Evolutionary conservation across 169 alveolate species (phyloP).

Genomic region (Babesia ovata): DNA sequence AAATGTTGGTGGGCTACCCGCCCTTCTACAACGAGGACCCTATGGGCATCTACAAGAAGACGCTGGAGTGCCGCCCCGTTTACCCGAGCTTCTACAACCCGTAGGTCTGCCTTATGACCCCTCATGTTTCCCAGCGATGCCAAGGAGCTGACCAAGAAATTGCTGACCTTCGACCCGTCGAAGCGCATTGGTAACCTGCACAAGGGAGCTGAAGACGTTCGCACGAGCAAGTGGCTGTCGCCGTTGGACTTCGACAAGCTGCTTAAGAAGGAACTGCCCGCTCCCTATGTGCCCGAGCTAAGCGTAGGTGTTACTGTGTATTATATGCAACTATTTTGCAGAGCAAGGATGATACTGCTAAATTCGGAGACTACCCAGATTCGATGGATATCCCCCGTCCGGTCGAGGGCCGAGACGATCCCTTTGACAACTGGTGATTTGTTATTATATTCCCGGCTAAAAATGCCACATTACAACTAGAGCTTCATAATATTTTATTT

Average conservation of each 20-base stretch:
- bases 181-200: conserved; percentile 94
- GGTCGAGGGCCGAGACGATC: conserved; percentile 67
- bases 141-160: conserved; percentile 88
- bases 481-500: too few species aligned
- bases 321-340: not conserved
- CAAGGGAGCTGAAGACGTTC: conserved; percentile 93
- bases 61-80: conserved; percentile 91
- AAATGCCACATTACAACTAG: not conserved
- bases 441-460: not conserved
- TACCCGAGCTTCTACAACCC: conserved; percentile 91
- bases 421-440: conserved; percentile 81
- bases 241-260: conserved; percentile 82
- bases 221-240: conserved; percentile 87
- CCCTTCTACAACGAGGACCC: conserved; percentile 98
- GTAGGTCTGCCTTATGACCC: conserved; percentile 30
- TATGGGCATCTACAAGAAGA: conserved; percentile 94
- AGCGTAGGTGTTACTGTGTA: not conserved
- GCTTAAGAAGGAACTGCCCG: conserved; percentile 75
- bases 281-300: conserved; percentile 85
- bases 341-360: conserved; percentile 24
- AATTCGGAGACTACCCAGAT: conserved; percentile 35
- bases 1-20: conserved; percentile 97
- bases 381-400: conserved; percentile 52
- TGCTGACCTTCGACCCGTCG: conserved; percentile 90
- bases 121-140: conserved; percentile 66